A percentile compares a stretch with the other conserved stretches of the same genome.
These are phyloP conservation scores for Thermothelomyces thermophilus DNA, from an alignment of 2,329 filamentous ascomycete species.

Conservation along the genomic window DNA sequence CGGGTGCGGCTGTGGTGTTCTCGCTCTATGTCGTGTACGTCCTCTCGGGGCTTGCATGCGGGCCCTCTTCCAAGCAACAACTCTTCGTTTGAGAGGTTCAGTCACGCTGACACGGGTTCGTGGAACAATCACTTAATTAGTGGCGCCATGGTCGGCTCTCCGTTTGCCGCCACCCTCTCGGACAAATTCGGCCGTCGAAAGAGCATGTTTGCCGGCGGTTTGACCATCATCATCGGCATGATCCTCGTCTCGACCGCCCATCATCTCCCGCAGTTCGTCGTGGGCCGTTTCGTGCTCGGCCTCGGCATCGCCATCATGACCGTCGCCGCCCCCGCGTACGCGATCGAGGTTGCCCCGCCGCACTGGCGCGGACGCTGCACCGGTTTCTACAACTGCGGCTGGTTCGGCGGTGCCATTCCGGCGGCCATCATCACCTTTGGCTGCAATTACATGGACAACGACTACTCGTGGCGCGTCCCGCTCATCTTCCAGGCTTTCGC, in stretches of 20 bases:
- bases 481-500: constrained; percentile 42
- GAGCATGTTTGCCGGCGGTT: constrained; percentile 40
- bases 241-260: constrained; percentile 36
- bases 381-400: constrained; percentile 47
- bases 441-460: constrained; percentile 36
- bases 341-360: constrained; percentile 42
- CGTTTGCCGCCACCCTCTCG: constrained; percentile 39
- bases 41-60: constrained; percentile 8
- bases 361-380: constrained; percentile 45
- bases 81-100: neutral
- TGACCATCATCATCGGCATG: constrained; percentile 40
- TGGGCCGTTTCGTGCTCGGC: constrained; percentile 42
- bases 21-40: constrained; percentile 45
- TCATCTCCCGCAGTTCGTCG: constrained; percentile 36
- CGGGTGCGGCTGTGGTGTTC: constrained; percentile 37
- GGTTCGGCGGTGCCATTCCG: constrained; percentile 46
- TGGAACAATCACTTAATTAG: too few relatives aligned
- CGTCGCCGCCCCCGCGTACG: constrained; percentile 42
- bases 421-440: constrained; percentile 45
- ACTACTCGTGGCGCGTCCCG: constrained; percentile 45
- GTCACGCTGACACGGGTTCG: neutral
- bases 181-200: constrained; percentile 39
- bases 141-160: constrained; percentile 36
- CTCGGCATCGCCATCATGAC: constrained; percentile 43
- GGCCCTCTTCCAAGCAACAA: neutral